A percentile compares a stretch with the other conserved stretches of the same genome.
Conservation (phyloP, 2,329 filamentous ascomycete genomes). For the Cladobotryum mycophilum region DNA sequence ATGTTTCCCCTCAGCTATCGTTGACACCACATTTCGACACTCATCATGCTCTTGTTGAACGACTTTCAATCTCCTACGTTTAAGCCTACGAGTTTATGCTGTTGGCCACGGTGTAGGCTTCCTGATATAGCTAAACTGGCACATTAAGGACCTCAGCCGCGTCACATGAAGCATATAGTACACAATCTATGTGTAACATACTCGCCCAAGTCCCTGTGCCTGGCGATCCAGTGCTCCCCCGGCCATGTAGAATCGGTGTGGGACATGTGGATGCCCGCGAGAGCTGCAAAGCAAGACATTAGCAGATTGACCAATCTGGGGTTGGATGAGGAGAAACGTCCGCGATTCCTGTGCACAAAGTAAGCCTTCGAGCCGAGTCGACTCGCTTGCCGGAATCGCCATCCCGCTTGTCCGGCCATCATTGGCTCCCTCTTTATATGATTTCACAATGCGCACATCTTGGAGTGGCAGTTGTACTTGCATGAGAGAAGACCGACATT, state of each 20-base stretch:
- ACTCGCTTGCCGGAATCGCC: conserved; percentile 4
- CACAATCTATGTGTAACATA: conserved; percentile 10
- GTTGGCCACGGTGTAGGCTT: no score
- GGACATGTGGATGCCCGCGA: conserved; percentile 8
- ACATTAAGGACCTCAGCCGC: conserved; percentile 13
- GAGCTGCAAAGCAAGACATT: conserved; percentile 7
- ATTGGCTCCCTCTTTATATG: background rate
- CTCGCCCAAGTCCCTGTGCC: conserved; percentile 4
- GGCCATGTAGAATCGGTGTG: background rate
- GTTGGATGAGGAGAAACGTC: conserved; percentile 5
- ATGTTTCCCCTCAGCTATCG: background rate
- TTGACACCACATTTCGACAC: background rate
- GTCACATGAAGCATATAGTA: background rate
- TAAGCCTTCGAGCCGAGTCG: conserved; percentile 7
- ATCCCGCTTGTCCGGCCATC: background rate
- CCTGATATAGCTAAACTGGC: background rate
- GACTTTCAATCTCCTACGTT: background rate
- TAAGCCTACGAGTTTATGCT: no score
- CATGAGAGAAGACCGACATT: no score
- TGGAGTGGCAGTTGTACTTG: no score
- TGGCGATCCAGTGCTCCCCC: conserved; percentile 1
- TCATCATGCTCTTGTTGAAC: background rate
- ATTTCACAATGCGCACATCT: no score
- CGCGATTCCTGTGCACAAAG: conserved; percentile 1
- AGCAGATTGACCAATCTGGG: conserved; percentile 8